Percentiles rank a stretch among this genome's conserved stretches.
Evolutionary conservation across 257 asterid genomes (phyloP).

Genomic region (Solanum chaucha): DNA sequence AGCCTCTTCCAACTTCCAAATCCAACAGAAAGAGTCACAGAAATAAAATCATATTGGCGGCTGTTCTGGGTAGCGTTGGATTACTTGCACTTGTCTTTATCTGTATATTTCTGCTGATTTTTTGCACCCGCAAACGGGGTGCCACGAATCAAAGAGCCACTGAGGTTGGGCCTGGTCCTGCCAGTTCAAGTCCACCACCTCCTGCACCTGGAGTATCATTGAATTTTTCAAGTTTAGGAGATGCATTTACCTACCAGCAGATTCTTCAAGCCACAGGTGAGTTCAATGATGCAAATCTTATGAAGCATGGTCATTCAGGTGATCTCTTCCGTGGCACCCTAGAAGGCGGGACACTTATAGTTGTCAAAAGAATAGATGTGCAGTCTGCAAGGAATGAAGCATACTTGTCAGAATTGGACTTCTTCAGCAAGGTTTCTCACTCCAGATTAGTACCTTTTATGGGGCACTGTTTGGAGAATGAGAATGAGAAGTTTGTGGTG

Average conservation of each 20-base stretch:
- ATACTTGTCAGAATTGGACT: conserved; percentile 49
- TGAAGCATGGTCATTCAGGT: conserved; percentile 82
- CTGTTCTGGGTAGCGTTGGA: conserved; percentile 67
- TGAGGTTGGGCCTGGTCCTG: conserved; percentile 62
- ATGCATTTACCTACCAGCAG: conserved; percentile 68
- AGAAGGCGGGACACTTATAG: conserved; percentile 65
- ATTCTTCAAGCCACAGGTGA: conserved; percentile 68
- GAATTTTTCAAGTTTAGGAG: conserved; percentile 56
- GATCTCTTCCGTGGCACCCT: conserved; percentile 65
- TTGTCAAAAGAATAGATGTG: conserved; percentile 60
- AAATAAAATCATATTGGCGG: conserved; percentile 45
- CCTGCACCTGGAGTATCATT: conserved; percentile 30
- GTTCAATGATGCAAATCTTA: conserved; percentile 42
- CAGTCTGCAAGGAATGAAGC: conserved; percentile 47
- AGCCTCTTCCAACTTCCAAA: conserved; percentile 29
- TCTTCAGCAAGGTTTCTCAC: conserved; percentile 65
- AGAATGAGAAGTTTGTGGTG: conserved; percentile 65
- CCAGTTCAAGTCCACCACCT: conserved; percentile 38
- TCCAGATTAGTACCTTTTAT: conserved; percentile 72
- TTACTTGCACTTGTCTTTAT: conserved; percentile 33
- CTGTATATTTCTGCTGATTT: conserved; percentile 20
- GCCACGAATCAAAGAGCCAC: conserved; percentile 43
- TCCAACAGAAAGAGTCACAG: conserved; percentile 28
- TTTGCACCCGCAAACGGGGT: conserved; percentile 54
- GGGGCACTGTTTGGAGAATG: conserved; percentile 92